phyloP scores from a whole-genome alignment of 352 stramenopile genomes.

The Pythium aquatile region DNA sequence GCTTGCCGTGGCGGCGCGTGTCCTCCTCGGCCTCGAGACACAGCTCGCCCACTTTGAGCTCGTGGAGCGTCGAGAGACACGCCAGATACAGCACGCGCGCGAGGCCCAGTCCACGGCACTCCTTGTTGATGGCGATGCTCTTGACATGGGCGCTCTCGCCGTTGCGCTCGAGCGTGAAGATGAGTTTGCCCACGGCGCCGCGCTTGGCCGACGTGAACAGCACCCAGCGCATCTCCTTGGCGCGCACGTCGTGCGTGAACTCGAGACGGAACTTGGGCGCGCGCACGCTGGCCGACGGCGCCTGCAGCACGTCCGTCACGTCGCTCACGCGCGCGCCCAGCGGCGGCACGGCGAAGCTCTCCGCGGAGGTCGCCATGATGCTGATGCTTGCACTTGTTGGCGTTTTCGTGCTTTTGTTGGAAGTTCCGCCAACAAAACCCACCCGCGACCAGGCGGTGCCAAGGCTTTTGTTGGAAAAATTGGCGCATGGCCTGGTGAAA shows the following conservation, averaged over 20 bases:
- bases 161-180: conserved; percentile 75
- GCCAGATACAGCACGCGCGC: conserved; percentile 78
- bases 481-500: not conserved
- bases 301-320: conserved; percentile 50
- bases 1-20: conserved; percentile 35
- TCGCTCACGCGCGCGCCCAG: conserved; percentile 35
- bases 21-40: conserved; percentile 37
- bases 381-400: not conserved
- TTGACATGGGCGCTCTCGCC: conserved; percentile 66
- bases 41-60: conserved; percentile 48
- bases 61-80: conserved; percentile 57
- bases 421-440: conserved; percentile 3
- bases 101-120: conserved; percentile 69
- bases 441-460: not conserved
- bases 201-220: conserved; percentile 67
- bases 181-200: conserved; percentile 72
- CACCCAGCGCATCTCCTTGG: conserved; percentile 81
- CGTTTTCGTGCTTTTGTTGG: not conserved
- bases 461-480: conserved; percentile 1
- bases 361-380: not conserved
- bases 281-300: not conserved
- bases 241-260: conserved; percentile 61
- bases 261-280: conserved; percentile 61
- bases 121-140: conserved; percentile 63
- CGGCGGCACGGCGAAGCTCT: not conserved